A percentile compares a stretch with the other conserved stretches of the same genome.
Conservation (phyloP, 2,329 filamentous ascomycete species). For the Aspergillus versicolor region DNA sequence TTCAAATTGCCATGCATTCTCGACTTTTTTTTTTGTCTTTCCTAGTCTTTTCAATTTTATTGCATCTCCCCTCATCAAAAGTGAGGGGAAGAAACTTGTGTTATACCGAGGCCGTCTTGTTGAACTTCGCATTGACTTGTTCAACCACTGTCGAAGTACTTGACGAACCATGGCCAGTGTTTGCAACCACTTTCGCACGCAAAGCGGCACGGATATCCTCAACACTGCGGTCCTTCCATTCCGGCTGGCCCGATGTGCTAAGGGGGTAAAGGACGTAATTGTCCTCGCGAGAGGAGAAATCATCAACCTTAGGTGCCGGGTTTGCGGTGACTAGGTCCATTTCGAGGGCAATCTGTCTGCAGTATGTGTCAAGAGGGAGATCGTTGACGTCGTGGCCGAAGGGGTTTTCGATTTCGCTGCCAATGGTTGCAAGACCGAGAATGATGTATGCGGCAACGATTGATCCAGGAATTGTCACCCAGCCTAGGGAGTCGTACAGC, state of each 20-base stretch:
- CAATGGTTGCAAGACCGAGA: constrained; percentile 72
- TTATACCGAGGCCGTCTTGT: constrained; percentile 20
- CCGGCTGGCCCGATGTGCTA: constrained; percentile 46
- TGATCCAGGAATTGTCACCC: constrained; percentile 76
- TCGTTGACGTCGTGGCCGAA: constrained; percentile 85
- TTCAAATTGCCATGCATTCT: not conserved
- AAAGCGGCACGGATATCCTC: constrained; percentile 47
- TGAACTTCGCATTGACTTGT: constrained; percentile 18
- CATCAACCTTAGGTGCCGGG: constrained; percentile 50
- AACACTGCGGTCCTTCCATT: constrained; percentile 51
- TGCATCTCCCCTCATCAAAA: not conserved
- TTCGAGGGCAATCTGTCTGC: constrained; percentile 70
- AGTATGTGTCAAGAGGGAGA: constrained; percentile 73
- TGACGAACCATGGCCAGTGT: constrained; percentile 17
- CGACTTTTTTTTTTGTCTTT: not conserved
- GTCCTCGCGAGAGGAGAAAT: constrained; percentile 46
- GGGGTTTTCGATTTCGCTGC: constrained; percentile 80
- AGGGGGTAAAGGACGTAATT: constrained; percentile 40
- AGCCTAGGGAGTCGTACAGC: constrained; percentile 62
- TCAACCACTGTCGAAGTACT: constrained; percentile 25
- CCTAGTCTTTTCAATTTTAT: not conserved
- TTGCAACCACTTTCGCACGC: constrained; percentile 35
- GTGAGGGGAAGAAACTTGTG: not conserved
- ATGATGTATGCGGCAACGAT: constrained; percentile 76
- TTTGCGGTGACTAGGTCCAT: constrained; percentile 69